These are phyloP conservation scores for Botrytis sinoallii DNA, from an alignment of 2,329 filamentous ascomycete species.

Conservation along the genomic window DNA sequence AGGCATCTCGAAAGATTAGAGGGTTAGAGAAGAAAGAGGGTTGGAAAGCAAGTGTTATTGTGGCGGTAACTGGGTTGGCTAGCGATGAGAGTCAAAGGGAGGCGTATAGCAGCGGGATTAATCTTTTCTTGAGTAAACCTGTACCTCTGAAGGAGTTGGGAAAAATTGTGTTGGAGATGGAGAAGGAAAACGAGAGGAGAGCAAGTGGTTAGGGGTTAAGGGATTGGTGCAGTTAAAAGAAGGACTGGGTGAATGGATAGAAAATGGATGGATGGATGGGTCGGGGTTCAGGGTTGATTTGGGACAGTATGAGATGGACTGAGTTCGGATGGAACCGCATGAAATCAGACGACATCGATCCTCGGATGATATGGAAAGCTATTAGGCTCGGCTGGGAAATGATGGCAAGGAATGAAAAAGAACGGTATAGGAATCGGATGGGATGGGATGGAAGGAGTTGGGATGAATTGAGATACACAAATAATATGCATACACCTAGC, in stretches of 20 bases:
- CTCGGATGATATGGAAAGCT: neutral
- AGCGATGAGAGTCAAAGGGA: constrained; percentile 46
- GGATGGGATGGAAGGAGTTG: neutral
- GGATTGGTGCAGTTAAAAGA: neutral
- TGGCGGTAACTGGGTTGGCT: constrained; percentile 50
- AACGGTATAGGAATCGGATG: neutral
- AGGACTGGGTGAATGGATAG: neutral
- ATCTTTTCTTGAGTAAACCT: constrained; percentile 52
- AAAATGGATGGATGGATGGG: neutral
- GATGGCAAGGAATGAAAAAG: neutral
- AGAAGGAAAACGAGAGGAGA: neutral
- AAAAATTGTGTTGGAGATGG: neutral
- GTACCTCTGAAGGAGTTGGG: constrained; percentile 32
- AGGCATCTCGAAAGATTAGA: constrained; percentile 19
- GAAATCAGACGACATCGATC: too few relatives aligned
- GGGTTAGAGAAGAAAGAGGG: constrained; percentile 10
- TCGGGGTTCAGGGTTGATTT: neutral
- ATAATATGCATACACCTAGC: neutral
- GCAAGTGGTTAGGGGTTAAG: neutral
- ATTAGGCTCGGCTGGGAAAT: neutral
- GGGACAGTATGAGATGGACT: neutral
- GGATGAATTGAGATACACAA: neutral
- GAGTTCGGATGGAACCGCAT: neutral
- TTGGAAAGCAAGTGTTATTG: constrained; percentile 41
- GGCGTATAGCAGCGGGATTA: constrained; percentile 49